Evolutionary conservation across 306 rosid species (phyloP).

Genomic region (peach (Prunus persica)): Prunus_persica_NCBIv2 NC_034016.1:16926501-16927000

Average conservation of each 20-base stretch:
- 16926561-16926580: not conserved
- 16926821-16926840: not conserved
- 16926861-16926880: too few relatives aligned
- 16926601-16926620: constrained; percentile 45
- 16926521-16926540: not conserved
- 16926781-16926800: not conserved
- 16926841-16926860: not conserved
- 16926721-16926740: constrained; percentile 84
- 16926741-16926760: constrained; percentile 47
- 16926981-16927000: not conserved
- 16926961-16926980: not conserved
- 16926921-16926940: not conserved
- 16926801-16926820: not conserved
- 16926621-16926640: constrained; percentile 35
- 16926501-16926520: constrained; percentile 49
- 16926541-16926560: not conserved
- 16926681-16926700: constrained; percentile 48
- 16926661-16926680: constrained; percentile 37
- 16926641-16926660: constrained; percentile 47
- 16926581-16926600: not conserved
- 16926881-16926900: too few relatives aligned
- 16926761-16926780: constrained; percentile 77
- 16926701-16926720: constrained; percentile 69
- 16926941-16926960: not conserved
- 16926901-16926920: too few relatives aligned